A percentile compares a stretch with the other conserved stretches of the same genome.
Evolutionary conservation across 1,284 basidiomycete genomes (phyloP).

Genomic region (Cryptococcus floricola): DNA sequence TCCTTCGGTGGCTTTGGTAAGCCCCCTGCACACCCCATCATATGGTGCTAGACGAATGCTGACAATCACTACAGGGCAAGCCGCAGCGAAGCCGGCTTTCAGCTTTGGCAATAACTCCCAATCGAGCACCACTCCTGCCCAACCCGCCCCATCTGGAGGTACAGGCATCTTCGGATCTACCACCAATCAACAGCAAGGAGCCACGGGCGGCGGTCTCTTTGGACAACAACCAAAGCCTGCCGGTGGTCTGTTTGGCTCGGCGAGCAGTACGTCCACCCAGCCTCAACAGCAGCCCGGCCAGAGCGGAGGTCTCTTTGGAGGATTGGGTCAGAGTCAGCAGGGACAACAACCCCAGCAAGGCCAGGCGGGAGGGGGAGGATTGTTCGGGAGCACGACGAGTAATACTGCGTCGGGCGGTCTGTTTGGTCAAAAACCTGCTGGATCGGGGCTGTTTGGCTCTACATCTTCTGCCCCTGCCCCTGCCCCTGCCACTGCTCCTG

Average conservation of each 20-base stretch:
- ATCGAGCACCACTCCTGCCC: slow-evolving; percentile 5
- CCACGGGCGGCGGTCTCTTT: slow-evolving; percentile 14
- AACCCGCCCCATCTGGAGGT: slow-evolving; percentile 16
- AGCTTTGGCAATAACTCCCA: slow-evolving; percentile 15
- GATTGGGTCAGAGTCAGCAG: not conserved
- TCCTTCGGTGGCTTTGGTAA: slow-evolving; percentile 14
- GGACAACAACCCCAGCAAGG: slow-evolving; percentile 1
- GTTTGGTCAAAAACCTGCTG: slow-evolving; percentile 12
- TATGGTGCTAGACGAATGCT: not conserved
- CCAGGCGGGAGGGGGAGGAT: slow-evolving; percentile 9
- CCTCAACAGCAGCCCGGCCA: not conserved
- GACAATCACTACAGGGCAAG: not conserved
- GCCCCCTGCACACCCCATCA: not conserved
- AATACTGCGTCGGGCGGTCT: slow-evolving; percentile 8
- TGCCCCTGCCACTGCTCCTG: not conserved
- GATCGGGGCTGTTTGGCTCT: slow-evolving; percentile 13
- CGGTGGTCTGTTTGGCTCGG: slow-evolving; percentile 33
- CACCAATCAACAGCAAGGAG: slow-evolving; percentile 15
- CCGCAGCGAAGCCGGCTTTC: slow-evolving; percentile 17
- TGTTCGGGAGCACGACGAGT: slow-evolving; percentile 39
- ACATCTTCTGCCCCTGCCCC: slow-evolving; percentile 44
- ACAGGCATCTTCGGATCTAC: slow-evolving; percentile 19
- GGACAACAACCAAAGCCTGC: slow-evolving; percentile 24
- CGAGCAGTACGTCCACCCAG: slow-evolving; percentile 45
- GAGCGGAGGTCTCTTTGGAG: slow-evolving; percentile 7